A percentile compares a stretch with the other conserved stretches of the same genome.
Conservation (phyloP, 805 yeast species). For the Lipomyces yamadae region DNA sequence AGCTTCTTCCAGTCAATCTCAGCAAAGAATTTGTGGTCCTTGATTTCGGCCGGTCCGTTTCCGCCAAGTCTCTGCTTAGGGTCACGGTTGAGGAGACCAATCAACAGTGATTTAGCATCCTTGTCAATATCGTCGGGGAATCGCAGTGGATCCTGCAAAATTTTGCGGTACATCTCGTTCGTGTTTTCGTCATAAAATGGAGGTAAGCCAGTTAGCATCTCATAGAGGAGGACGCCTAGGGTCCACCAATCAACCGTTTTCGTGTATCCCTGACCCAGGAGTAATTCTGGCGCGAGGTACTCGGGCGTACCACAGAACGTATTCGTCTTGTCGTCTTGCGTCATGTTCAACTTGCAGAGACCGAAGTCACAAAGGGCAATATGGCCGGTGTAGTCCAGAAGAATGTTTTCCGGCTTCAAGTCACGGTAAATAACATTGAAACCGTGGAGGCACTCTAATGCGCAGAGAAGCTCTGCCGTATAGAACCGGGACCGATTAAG, state of each 20-base stretch:
- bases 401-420: conserved; percentile 92
- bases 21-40: conserved; percentile 76
- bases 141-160: conserved; percentile 81
- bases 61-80: conserved; percentile 78
- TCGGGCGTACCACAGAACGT: conserved; percentile 99
- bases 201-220: conserved; percentile 96
- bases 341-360: conserved; percentile 93
- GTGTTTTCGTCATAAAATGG: conserved; percentile 96
- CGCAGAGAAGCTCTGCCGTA: conserved; percentile 90
- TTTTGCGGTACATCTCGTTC: conserved; percentile 91
- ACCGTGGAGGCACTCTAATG: conserved; percentile 88
- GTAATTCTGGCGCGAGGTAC: conserved; percentile 91
- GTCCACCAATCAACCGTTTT: conserved; percentile 99
- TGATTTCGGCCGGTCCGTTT: conserved; percentile 83
- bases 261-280: conserved; percentile 91
- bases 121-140: conserved; percentile 88
- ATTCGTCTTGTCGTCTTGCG: conserved; percentile 54
- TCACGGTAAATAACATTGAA: conserved; percentile 94
- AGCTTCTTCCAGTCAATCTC: conserved; percentile 90
- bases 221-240: conserved; percentile 87
- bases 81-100: conserved; percentile 78
- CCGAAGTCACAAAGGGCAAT: conserved; percentile 98
- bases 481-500: conserved; percentile 89
- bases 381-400: conserved; percentile 95
- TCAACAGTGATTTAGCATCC: conserved; percentile 80